A percentile compares a stretch with the other conserved stretches of the same genome.
These are phyloP conservation scores for Martensiomyces pterosporus DNA, from an alignment of 192 early-diverging fungal species.

Conservation along the genomic window DNA sequence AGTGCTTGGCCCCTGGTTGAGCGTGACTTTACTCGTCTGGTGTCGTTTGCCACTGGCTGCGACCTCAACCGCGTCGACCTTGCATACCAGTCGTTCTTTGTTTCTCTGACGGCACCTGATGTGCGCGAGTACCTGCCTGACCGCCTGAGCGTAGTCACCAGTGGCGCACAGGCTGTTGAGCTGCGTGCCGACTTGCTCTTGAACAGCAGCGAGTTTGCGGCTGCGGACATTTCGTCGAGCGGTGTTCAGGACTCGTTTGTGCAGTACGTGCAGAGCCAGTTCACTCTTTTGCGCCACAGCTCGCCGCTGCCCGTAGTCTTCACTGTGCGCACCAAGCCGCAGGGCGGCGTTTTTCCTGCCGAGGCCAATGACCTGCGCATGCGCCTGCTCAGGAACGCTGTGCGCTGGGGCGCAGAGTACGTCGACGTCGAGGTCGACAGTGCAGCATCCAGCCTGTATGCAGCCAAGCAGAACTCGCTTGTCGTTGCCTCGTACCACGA, in stretches of 20 bases:
- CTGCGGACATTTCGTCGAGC: slow-evolving; percentile 12
- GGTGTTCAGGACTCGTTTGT: slow-evolving; percentile 24
- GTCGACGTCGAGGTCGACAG: slow-evolving; percentile 77
- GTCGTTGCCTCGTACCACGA: slow-evolving; percentile 93
- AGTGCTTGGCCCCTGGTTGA: slow-evolving; percentile 70
- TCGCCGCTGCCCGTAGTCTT: slow-evolving; percentile 82
- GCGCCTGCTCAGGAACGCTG: slow-evolving; percentile 62
- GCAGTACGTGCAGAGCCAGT: slow-evolving; percentile 73
- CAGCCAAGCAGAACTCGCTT: slow-evolving; percentile 52
- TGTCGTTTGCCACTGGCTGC: slow-evolving; percentile 60
- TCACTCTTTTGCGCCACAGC: slow-evolving; percentile 64
- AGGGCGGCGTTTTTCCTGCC: slow-evolving; percentile 80
- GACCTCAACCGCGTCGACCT: slow-evolving; percentile 35
- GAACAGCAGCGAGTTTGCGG: slow-evolving; percentile 40
- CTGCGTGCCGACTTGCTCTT: slow-evolving; percentile 84
- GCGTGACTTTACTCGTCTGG: slow-evolving; percentile 66
- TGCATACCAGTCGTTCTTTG: slow-evolving; percentile 66
- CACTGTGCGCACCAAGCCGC: slow-evolving; percentile 83
- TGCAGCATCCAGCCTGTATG: slow-evolving; percentile 8
- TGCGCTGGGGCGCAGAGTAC: slow-evolving; percentile 91
- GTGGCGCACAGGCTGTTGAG: slow-evolving; percentile 87
- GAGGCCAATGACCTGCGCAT: slow-evolving; percentile 58
- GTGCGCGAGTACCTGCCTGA: slow-evolving; percentile 52
- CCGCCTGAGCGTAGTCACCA: slow-evolving; percentile 58
- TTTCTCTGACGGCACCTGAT: slow-evolving; percentile 78